Base-by-base conservation (phyloP, 352 stramenopile species). In the Pythium phragmitis region DNA sequence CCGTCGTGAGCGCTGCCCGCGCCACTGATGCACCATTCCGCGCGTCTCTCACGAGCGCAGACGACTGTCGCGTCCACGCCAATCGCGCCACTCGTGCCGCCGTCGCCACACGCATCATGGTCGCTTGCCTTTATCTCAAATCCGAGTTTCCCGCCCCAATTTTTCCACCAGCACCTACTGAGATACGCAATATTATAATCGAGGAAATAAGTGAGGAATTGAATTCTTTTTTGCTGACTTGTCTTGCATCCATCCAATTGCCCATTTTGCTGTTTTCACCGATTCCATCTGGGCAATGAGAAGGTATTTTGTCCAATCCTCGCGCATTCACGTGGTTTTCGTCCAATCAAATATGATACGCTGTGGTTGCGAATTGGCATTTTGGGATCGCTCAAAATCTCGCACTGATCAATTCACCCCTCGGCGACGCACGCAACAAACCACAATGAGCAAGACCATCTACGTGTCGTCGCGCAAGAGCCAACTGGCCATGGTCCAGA, bases 381-480 rank as follows among this genome's bases (percentile, higher is more conserved):
- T 47, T 9, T 47, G 14, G 41, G 41, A 47, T 47, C 7, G 14
- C 41, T 47, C 41, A 14, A n/a, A 14, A n/a, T 30, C 45, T 30
- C 52, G 23, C 41, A 47, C 28, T 57, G 52, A 45, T 30, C 49
- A 16, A 39, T 36, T 36, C 34, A 39, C 34, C 34, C 21, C 12
- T 26, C 23, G 47, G 16, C 21, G 11, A n/a, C 21, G 47, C 21
- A n/a, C 21, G 16, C 5, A n/a, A 52, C 17, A 33, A 1, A 43
- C 34, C 51, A 63, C 47, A 5, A 72, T 67, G 59, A 72, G 66
- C 66, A 73, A 76, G 67, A 89, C 80, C 39, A 78, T 94, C 63
- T 93, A 87, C 74, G 82, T 94, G 53, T 89, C 84, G 2, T 94
- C 87, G 13, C 85, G 88, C 59, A 96, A 96, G 82, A 93, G 81